Evolutionary conservation across 2,329 filamentous ascomycete genomes (phyloP).

Genomic region (Trichophyton benhamiae): DNA sequence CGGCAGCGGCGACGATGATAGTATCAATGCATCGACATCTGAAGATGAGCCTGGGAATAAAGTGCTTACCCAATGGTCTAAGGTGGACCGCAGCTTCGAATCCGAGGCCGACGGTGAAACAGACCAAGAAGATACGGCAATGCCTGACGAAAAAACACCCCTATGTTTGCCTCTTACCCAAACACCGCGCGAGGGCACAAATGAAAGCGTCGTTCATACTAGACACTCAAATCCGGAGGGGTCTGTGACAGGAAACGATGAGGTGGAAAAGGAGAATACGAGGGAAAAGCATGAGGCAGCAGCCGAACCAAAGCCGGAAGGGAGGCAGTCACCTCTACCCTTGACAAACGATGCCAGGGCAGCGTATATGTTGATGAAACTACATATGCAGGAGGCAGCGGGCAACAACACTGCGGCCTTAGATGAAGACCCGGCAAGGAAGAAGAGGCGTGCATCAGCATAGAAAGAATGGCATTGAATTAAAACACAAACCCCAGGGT

Average conservation of each 20-base stretch:
- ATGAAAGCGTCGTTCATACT: no score
- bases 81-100: neutral
- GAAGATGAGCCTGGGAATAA: slow-evolving; percentile 11
- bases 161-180: neutral
- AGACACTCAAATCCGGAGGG: neutral
- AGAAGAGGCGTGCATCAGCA: slow-evolving; percentile 13
- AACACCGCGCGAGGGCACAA: neutral
- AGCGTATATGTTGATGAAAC: slow-evolving; percentile 26
- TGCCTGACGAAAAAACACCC: neutral
- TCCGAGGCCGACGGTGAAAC: neutral
- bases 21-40: neutral
- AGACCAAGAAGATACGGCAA: neutral
- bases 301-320: neutral
- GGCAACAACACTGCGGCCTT: slow-evolving; percentile 8
- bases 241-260: neutral
- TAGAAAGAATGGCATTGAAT: neutral
- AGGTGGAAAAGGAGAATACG: neutral
- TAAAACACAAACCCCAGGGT: neutral
- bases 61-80: neutral
- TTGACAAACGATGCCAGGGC: slow-evolving; percentile 24
- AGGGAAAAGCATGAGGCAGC: neutral
- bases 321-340: slow-evolving; percentile 16
- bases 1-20: slow-evolving; percentile 12
- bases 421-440: slow-evolving; percentile 13
- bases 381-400: slow-evolving; percentile 23